Conservation (phyloP, 495 filamentous ascomycete species). For the Lasiosphaeria miniovina region DNA sequence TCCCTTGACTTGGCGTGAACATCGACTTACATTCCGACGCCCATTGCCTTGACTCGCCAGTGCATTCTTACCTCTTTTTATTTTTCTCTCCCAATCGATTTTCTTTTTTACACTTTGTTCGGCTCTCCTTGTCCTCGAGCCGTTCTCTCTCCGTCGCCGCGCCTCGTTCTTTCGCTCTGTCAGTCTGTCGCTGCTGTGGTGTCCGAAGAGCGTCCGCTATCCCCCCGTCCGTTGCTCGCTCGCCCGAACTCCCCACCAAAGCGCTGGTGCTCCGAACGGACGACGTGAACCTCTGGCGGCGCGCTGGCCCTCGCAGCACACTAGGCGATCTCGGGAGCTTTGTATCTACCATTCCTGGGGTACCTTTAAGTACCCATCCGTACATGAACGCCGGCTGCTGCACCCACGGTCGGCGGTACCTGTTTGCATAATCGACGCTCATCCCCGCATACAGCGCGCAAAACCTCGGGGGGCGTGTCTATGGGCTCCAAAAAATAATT, state of each 20-base stretch:
- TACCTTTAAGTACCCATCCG: conserved; percentile 2
- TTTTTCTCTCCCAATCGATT: conserved; percentile 3
- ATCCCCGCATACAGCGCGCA: conserved; percentile 13
- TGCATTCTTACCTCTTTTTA: conserved; percentile 6
- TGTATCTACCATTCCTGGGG: background rate
- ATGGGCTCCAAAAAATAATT: conserved; percentile 14
- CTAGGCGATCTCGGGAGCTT: conserved; percentile 1
- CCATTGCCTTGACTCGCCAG: conserved; percentile 3
- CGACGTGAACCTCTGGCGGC: conserved; percentile 7
- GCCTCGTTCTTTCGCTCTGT: background rate
- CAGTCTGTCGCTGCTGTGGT: background rate
- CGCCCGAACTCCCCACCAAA: background rate
- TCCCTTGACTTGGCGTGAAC: conserved; percentile 12
- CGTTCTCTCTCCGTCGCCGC: background rate
- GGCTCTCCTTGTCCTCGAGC: background rate
- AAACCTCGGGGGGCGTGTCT: background rate
- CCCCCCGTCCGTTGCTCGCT: background rate
- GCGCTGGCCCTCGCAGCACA: conserved; percentile 2
- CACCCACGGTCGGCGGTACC: conserved; percentile 17
- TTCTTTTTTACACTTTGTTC: background rate
- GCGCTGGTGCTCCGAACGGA: background rate
- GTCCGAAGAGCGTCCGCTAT: background rate
- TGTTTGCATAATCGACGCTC: conserved; percentile 21
- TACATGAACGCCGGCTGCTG: conserved; percentile 16
- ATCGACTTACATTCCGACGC: conserved; percentile 14